Evolutionary conservation across 2,329 filamentous ascomycete genomes (phyloP).

Genomic region (Tolypocladium amazonense): DNA sequence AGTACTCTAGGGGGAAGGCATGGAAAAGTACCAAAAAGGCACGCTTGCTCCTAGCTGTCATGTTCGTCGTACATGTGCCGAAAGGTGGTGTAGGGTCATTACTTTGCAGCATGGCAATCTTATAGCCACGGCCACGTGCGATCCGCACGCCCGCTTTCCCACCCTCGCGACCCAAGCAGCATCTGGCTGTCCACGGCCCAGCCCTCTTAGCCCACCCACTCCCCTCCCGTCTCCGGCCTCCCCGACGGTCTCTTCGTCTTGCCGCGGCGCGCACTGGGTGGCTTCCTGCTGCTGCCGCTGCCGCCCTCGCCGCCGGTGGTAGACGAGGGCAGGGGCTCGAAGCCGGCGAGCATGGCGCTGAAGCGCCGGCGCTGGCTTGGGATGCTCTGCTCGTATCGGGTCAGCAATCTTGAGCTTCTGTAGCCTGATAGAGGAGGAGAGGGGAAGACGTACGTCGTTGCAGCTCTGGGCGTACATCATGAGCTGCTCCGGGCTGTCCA

Average conservation of each 20-base stretch:
- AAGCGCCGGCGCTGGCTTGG: slow-evolving; percentile 45
- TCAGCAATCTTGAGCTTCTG: not conserved
- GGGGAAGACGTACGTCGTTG: slow-evolving; percentile 35
- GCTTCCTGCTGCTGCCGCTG: not conserved
- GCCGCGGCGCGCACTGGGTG: not conserved
- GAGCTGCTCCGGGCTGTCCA: slow-evolving; percentile 46
- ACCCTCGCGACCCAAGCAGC: not conserved
- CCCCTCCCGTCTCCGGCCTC: not conserved
- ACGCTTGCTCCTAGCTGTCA: not conserved
- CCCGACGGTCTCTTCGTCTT: not conserved
- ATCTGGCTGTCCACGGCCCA: not conserved
- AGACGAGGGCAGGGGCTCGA: slow-evolving; percentile 15
- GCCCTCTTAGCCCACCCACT: not conserved
- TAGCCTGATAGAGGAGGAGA: not conserved
- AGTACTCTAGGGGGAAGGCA: not conserved
- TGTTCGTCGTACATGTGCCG: not conserved
- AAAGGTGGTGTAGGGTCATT: not conserved
- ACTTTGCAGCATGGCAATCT: not conserved
- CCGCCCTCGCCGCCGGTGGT: not conserved
- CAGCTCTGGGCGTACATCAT: slow-evolving; percentile 47
- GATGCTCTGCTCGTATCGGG: slow-evolving; percentile 33
- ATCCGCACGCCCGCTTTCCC: not conserved
- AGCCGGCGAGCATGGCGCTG: slow-evolving; percentile 44
- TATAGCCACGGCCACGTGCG: not conserved
- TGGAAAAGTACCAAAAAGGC: not conserved